Evolutionary conservation across 371 early-diverging fungal species (phyloP).

Genomic region (Thermomucor indicae-seudaticae): DNA sequence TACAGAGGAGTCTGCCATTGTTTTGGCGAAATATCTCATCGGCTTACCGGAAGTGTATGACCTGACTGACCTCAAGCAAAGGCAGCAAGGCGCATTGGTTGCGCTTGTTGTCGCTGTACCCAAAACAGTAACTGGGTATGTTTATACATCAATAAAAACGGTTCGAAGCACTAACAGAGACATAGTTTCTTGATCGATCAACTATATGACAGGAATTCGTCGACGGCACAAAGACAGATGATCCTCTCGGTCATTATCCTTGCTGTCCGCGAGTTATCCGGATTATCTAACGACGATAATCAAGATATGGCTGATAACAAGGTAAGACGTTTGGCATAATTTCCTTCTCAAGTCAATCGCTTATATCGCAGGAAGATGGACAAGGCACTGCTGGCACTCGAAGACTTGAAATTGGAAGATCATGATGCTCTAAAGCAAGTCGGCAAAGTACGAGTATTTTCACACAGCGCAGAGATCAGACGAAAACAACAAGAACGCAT

Average conservation of each 20-base stretch:
- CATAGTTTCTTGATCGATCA: constrained; percentile 32
- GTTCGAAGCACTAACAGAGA: too few relatives aligned
- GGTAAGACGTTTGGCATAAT: neutral
- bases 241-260: constrained; percentile 26
- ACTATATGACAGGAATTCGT: constrained; percentile 36
- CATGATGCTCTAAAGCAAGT: neutral
- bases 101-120: constrained; percentile 36
- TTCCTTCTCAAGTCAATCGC: neutral
- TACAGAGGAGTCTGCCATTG: constrained; percentile 26
- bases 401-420: neutral
- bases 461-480: constrained; percentile 27
- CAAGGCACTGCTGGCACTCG: neutral
- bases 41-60: constrained; percentile 30
- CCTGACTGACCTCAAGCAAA: constrained; percentile 15
- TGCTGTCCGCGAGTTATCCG: constrained; percentile 37
- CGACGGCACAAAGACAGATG: constrained; percentile 20
- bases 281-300: constrained; percentile 3
- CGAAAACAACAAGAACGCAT: constrained; percentile 10
- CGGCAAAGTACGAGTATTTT: constrained; percentile 29
- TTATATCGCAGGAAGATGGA: neutral
- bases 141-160: too few relatives aligned
- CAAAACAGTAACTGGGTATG: constrained; percentile 22
- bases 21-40: constrained; percentile 27
- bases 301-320: neutral
- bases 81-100: constrained; percentile 24